These are phyloP conservation scores for Lolium multiflorum DNA, from an alignment of 176 grass and related monocot species.

Conservation along the genomic window DNA sequence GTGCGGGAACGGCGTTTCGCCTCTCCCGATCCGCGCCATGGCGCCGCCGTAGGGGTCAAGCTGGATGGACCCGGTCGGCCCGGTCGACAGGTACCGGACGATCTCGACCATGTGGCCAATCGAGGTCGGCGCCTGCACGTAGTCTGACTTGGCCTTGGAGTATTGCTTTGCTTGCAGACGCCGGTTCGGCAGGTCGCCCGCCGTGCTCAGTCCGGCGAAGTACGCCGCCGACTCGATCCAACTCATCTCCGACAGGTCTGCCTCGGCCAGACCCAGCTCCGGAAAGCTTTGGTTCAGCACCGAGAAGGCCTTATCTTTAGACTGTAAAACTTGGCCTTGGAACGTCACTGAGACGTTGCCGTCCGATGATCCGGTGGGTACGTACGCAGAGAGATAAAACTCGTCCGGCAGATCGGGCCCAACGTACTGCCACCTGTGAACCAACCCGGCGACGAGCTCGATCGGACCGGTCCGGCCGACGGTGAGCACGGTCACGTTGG, in stretches of 20 bases:
- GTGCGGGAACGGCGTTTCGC: conserved; percentile 57
- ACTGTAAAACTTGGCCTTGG: conserved; percentile 38
- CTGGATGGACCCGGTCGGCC: conserved; percentile 38
- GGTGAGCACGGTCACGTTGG: conserved; percentile 46
- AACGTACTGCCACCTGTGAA: conserved; percentile 64
- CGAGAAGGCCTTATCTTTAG: conserved; percentile 26
- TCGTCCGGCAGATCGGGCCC: conserved; percentile 57
- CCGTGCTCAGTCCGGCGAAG: conserved; percentile 26
- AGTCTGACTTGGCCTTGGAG: conserved; percentile 73
- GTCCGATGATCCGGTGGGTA: conserved; percentile 14
- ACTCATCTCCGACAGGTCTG: conserved; percentile 46
- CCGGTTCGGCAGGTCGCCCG: conserved; percentile 36
- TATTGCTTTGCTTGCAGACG: neutral
- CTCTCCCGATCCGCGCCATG: conserved; percentile 45
- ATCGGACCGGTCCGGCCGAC: conserved; percentile 1
- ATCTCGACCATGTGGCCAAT: conserved; percentile 2
- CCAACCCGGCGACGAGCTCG: conserved; percentile 38
- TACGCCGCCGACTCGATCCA: conserved; percentile 68
- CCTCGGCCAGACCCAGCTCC: conserved; percentile 43
- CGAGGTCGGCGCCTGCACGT: conserved; percentile 42
- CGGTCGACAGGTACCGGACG: conserved; percentile 35
- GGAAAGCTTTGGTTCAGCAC: conserved; percentile 46
- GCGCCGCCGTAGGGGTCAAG: conserved; percentile 72
- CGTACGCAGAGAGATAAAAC: conserved; percentile 54
- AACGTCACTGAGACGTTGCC: conserved; percentile 52